Conservation (phyloP, 106 monocot genomes). For the Narthecium ossifragum region DNA sequence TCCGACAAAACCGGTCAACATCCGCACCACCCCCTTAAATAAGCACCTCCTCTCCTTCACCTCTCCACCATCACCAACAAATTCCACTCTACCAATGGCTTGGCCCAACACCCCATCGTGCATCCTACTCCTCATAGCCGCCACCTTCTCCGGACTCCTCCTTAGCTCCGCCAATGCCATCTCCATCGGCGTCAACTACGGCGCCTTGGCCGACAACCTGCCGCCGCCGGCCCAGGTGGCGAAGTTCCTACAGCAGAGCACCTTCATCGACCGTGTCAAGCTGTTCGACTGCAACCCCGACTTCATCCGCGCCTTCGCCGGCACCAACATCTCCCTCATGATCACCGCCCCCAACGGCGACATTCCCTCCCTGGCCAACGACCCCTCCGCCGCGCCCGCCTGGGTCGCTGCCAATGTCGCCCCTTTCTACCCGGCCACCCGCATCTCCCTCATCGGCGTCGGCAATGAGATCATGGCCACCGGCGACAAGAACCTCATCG, state of each 20-base stretch:
- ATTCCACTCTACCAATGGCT: no score
- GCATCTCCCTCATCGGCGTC: constrained; percentile 62
- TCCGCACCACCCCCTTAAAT: no score
- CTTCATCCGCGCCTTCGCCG: constrained; percentile 80
- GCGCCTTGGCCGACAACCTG: constrained; percentile 71
- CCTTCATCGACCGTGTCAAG: constrained; percentile 73
- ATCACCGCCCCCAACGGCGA: constrained; percentile 63
- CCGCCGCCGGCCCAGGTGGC: constrained; percentile 72
- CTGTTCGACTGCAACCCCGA: constrained; percentile 80
- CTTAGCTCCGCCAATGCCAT: neutral
- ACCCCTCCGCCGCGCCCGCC: constrained; percentile 25
- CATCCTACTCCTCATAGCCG: no score
- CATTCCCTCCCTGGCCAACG: constrained; percentile 53
- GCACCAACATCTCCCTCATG: constrained; percentile 42
- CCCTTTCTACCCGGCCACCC: constrained; percentile 78
- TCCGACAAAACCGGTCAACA: no score
- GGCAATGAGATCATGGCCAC: constrained; percentile 83
- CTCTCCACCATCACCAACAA: no score
- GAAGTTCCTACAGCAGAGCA: constrained; percentile 49
- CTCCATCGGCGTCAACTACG: constrained; percentile 91
- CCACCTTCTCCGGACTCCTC: neutral
- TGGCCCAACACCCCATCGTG: no score
- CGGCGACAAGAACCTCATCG: constrained; percentile 46
- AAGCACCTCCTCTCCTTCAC: no score
- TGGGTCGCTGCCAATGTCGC: constrained; percentile 64